phyloP scores from a whole-genome alignment of 2,329 filamentous ascomycete genomes.

The Thielaviopsis musarum region DNA sequence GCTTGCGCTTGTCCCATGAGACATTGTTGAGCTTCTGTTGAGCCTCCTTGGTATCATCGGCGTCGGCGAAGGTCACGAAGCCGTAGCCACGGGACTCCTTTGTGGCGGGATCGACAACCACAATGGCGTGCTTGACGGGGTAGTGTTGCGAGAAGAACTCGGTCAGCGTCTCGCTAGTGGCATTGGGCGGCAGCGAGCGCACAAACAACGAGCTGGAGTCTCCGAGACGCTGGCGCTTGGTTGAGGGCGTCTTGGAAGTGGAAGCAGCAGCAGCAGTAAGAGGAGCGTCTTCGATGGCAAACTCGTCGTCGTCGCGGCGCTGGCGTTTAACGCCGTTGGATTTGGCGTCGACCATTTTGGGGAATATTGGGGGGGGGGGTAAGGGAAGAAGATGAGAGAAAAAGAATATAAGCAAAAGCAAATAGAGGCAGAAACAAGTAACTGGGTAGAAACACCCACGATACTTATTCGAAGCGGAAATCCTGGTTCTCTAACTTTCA shows the following conservation, averaged over 20 bases:
- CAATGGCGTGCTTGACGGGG: slow-evolving; percentile 89
- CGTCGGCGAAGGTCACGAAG: slow-evolving; percentile 91
- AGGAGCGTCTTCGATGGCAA: slow-evolving; percentile 19
- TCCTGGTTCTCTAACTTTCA: not conserved
- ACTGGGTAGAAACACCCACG: not conserved
- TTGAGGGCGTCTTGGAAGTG: slow-evolving; percentile 15
- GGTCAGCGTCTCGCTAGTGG: slow-evolving; percentile 68
- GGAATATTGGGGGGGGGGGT: not conserved
- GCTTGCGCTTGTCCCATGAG: slow-evolving; percentile 59
- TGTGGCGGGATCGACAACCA: slow-evolving; percentile 70
- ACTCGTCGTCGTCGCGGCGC: slow-evolving; percentile 16
- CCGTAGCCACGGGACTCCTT: slow-evolving; percentile 85
- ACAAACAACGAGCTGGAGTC: slow-evolving; percentile 69
- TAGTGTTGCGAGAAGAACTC: slow-evolving; percentile 88
- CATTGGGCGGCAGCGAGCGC: slow-evolving; percentile 60
- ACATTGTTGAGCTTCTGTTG: slow-evolving; percentile 66
- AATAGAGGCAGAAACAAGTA: not conserved
- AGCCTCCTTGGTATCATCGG: slow-evolving; percentile 73
- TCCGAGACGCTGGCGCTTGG: slow-evolving; percentile 42
- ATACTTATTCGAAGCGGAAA: not conserved
- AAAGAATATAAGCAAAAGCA: not conserved
- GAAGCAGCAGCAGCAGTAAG: slow-evolving; percentile 17
- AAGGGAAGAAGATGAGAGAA: not conserved
- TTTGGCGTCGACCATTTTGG: slow-evolving; percentile 17
- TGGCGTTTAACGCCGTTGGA: slow-evolving; percentile 22